Percentiles rank a stretch among this genome's conserved stretches.
phyloP scores from a whole-genome alignment of 805 yeast genomes.

The Blastobotrys muscicola region DNA sequence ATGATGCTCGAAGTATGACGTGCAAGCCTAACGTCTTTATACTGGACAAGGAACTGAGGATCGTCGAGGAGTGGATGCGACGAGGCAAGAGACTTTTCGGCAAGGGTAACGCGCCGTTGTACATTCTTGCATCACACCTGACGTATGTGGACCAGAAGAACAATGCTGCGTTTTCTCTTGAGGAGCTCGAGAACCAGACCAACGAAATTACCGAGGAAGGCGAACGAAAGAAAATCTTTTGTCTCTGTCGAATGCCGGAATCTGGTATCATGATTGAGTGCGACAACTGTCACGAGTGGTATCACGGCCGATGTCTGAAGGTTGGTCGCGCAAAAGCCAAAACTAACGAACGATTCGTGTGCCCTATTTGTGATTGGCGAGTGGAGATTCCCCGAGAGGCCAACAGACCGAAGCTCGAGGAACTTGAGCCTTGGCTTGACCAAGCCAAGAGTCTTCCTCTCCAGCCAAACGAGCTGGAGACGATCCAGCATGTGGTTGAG shows the following conservation, averaged over 20 bases:
- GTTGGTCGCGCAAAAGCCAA: constrained; percentile 18
- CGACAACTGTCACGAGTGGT: constrained; percentile 86
- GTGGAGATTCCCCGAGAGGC: constrained; percentile 26
- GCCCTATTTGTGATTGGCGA: constrained; percentile 45
- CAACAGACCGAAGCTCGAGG: constrained; percentile 29
- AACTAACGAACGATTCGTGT: constrained; percentile 35
- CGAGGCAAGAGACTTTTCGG: constrained; percentile 28
- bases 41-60: constrained; percentile 19
- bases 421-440: constrained; percentile 23
- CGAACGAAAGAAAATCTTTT: constrained; percentile 35
- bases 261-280: constrained; percentile 88
- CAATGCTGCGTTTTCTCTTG: constrained; percentile 7
- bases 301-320: constrained; percentile 76
- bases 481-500: constrained; percentile 15
- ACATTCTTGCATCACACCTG: constrained; percentile 24
- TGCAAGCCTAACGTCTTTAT: constrained; percentile 12
- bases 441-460: constrained; percentile 25
- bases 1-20: constrained; percentile 15
- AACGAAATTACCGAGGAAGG: constrained; percentile 13
- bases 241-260: constrained; percentile 44
- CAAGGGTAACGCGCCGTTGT: constrained; percentile 28
- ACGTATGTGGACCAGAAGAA: constrained; percentile 16
- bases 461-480: constrained; percentile 29
- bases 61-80: constrained; percentile 32
- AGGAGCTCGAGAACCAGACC: constrained; percentile 29